These are phyloP conservation scores for Saccharum officinarum DNA, from an alignment of 176 grass and related monocot species.

Conservation along the genomic window DNA sequence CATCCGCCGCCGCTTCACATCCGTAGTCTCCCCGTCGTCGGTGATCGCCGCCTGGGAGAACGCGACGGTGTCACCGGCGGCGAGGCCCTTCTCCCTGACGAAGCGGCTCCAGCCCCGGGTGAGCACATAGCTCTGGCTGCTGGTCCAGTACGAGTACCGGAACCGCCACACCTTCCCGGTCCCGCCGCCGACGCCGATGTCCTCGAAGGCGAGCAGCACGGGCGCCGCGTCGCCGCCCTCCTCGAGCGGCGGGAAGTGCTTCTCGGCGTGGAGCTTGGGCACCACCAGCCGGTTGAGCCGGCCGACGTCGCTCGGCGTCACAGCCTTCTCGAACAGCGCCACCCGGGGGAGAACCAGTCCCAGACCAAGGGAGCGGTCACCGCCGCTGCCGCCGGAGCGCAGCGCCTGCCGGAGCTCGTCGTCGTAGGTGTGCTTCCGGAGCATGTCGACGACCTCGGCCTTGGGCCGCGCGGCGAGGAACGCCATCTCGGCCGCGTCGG, in stretches of 20 bases:
- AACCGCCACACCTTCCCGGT: slow-evolving; percentile 69
- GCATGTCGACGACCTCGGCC: slow-evolving; percentile 73
- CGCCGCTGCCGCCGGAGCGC: neutral
- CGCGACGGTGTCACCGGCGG: too few relatives aligned
- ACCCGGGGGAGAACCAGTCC: neutral
- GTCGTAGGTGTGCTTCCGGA: slow-evolving; percentile 67
- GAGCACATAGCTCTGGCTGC: slow-evolving; percentile 98
- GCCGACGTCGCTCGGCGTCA: slow-evolving; percentile 74
- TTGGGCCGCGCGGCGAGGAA: slow-evolving; percentile 57
- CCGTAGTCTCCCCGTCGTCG: too few relatives aligned
- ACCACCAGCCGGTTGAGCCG: slow-evolving; percentile 71
- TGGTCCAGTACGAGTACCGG: slow-evolving; percentile 92
- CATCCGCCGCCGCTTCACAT: too few relatives aligned
- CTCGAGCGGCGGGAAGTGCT: slow-evolving; percentile 56
- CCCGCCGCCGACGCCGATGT: slow-evolving; percentile 8
- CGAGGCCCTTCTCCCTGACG: slow-evolving; percentile 78
- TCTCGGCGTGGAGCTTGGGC: slow-evolving; percentile 77
- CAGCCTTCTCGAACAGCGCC: slow-evolving; percentile 61
- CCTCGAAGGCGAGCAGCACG: slow-evolving; percentile 60
- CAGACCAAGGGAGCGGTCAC: too few relatives aligned
- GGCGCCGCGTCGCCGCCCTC: slow-evolving; percentile 18
- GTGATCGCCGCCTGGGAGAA: too few relatives aligned
- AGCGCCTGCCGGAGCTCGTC: slow-evolving; percentile 48
- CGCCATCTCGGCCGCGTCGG: slow-evolving; percentile 29
- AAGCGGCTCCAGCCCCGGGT: slow-evolving; percentile 95